These are phyloP conservation scores for Debaryomyces coudertii DNA, from an alignment of 1,139 yeast species.

Conservation along the genomic window DNA sequence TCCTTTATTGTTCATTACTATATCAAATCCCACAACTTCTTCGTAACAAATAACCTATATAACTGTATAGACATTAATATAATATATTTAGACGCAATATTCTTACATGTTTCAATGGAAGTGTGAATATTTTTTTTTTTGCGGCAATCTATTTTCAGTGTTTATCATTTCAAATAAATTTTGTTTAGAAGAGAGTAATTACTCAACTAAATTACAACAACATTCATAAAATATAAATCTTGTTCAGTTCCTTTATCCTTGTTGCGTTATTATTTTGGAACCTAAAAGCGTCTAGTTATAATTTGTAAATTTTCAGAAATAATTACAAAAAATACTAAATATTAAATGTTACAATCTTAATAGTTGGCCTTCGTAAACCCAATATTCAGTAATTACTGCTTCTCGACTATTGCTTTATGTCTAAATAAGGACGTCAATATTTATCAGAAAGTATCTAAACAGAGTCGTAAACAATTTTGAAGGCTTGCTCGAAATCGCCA, in stretches of 20 bases:
- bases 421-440: not conserved
- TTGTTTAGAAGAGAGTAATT: too few relatives aligned
- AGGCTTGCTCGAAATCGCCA: constrained; percentile 83
- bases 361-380: too few relatives aligned
- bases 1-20: not conserved
- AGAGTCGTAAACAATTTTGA: constrained; percentile 50
- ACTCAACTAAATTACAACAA: not conserved
- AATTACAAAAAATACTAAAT: too few relatives aligned
- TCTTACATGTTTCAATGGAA: not conserved
- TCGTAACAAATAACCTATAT: not conserved
- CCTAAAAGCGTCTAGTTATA: too few relatives aligned
- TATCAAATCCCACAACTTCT: not conserved
- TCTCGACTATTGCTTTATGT: not conserved
- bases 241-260: too few relatives aligned
- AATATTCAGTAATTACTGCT: not conserved
- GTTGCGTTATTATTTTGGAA: too few relatives aligned
- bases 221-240: too few relatives aligned
- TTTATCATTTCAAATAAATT: not conserved
- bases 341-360: too few relatives aligned
- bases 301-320: too few relatives aligned
- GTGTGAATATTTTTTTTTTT: not conserved
- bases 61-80: not conserved
- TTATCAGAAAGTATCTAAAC: not conserved
- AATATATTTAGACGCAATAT: not conserved
- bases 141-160: not conserved